Percentiles rank a stretch among this genome's conserved stretches.
Evolutionary conservation across 108 stramenopile species (phyloP).

Genomic region (Skeletonema potamos): DNA sequence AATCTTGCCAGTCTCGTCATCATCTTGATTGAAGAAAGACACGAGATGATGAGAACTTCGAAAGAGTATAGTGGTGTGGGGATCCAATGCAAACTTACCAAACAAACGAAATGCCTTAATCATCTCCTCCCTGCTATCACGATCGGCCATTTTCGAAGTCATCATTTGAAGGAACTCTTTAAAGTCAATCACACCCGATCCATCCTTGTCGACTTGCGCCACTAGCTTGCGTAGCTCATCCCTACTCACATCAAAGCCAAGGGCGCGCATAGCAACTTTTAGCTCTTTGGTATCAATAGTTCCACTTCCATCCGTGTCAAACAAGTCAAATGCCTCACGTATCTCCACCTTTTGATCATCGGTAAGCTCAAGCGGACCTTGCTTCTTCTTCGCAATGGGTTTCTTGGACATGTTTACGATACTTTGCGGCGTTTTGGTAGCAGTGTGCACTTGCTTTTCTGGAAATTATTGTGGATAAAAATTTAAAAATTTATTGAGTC

Average conservation of each 20-base stretch:
- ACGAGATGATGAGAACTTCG: no score
- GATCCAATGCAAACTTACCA: no score
- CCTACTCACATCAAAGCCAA: slow-evolving; percentile 89
- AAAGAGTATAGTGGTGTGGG: no score
- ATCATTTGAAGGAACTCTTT: slow-evolving; percentile 83
- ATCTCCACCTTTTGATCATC: slow-evolving; percentile 83
- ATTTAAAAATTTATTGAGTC: no score
- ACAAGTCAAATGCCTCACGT: slow-evolving; percentile 79
- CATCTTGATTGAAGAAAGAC: no score
- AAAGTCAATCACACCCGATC: slow-evolving; percentile 86
- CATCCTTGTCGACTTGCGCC: slow-evolving; percentile 82
- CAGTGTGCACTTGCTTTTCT: no score
- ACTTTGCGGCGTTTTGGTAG: no score
- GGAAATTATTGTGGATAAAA: no score
- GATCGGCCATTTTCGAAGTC: slow-evolving; percentile 70
- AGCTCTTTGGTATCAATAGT: slow-evolving; percentile 91
- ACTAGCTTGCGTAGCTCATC: slow-evolving; percentile 91
- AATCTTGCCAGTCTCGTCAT: slow-evolving; percentile 90
- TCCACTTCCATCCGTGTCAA: slow-evolving; percentile 81
- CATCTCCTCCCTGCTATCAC: slow-evolving; percentile 81
- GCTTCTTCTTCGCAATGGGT: slow-evolving; percentile 26
- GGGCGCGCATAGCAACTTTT: slow-evolving; percentile 88
- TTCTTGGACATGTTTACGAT: slow-evolving; percentile 17
- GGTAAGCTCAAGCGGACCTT: slow-evolving; percentile 56
- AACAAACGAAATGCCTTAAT: slow-evolving; percentile 87